Evolutionary conservation across 257 asterid genomes (phyloP), one percentile per base, ranked within the genome.

Genomic region (Lavandula angustifolia): DNA sequence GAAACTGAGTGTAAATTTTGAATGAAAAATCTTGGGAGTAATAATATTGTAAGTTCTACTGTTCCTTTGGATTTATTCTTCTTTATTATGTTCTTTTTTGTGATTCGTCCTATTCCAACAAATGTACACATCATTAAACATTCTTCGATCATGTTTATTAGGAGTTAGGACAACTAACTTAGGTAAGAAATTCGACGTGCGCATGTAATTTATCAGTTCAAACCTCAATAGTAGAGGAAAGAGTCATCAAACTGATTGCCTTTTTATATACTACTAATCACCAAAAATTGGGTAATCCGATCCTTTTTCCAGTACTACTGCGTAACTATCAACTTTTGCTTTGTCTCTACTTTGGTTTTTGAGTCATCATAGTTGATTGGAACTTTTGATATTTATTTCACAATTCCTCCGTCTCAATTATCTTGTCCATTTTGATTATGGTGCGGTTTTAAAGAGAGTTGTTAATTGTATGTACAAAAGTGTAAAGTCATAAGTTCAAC

Each of bases 211-310:
- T 34, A 22, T 40, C 38, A 67, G 44, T 54, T 50, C 54, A 48
- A 38, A 35, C 55, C 54, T 73, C 70, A 67, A 73, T 68, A 62
- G 68, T 74, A 17, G 75, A 74, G 75, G 52, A 14, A 54, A 43
- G 35, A 54, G 9, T 54, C 44, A 55, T 9, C 18, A 51, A 35
- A 66, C 38, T 62, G 67, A 47, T 54, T 38, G 58, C 60, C 58
- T 40, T 68, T 54, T 62, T 47, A 1, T 37, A 3, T 9, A 44
- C 34, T 46, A 56, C 56, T n/a, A 40, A 40, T 48, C 54, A n/a
- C 68, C 76, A 16, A 49, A 40, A 40, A 64, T 72, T 64, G 49
- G 70, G 58, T 18, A 65, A 18, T 22, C 18, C 16, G 27, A 2
- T 22, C 27, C 27, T 22, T 67, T 27, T 64, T 59, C 27, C 27